Evolutionary conservation across 1,284 basidiomycete species (phyloP), one percentile per base, ranked within the genome.

Genomic region (Bjerkandera adusta): DNA sequence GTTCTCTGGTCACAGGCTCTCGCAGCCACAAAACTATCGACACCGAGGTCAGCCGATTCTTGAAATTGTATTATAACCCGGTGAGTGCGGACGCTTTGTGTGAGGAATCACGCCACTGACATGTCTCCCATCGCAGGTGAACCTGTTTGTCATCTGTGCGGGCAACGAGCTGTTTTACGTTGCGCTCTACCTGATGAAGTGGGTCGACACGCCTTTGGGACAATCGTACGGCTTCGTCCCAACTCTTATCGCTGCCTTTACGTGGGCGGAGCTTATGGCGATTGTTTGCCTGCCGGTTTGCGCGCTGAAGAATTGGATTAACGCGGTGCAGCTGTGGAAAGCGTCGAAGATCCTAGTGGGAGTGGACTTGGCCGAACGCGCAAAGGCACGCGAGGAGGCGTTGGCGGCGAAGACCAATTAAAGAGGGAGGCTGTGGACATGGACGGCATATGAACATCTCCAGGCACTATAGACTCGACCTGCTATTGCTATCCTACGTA

Each of bases 91-190:
- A n/a, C 12, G 16, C 30, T 25, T 32, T 15, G 10, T 10, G 30
- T 15, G 7, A 33, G 21, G 21, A 26, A n/a, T 18, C 3, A 32
- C 27, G 13, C 35, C 30, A 38, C 38, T 32, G 34, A 40, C 43
- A 34, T 29, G 30, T 36, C 29, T 7, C 25, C 25, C n/a, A 34
- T 22, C 45, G 21, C 58, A 93, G 91, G 73, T 76, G 49, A 92
- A 85, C 3, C 78, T 99, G 16, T 99, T 99, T 71, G 68, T 92
- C 57, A 87, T 98, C 65, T 99, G 97, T 65, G 92, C 92, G n/a
- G 87, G 87, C 48, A 99, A 99, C 72, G 97, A 99, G 68, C 69
- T 96, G 47, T 99, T 97, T 76, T 99, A 93, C 68, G 92, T 99
- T 58, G 83, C 89, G 36, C 77, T 99, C 32, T 99, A 99, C 72